phyloP scores from a whole-genome alignment of 768 basidiomycete species.

The Myochromella boudieri region DNA sequence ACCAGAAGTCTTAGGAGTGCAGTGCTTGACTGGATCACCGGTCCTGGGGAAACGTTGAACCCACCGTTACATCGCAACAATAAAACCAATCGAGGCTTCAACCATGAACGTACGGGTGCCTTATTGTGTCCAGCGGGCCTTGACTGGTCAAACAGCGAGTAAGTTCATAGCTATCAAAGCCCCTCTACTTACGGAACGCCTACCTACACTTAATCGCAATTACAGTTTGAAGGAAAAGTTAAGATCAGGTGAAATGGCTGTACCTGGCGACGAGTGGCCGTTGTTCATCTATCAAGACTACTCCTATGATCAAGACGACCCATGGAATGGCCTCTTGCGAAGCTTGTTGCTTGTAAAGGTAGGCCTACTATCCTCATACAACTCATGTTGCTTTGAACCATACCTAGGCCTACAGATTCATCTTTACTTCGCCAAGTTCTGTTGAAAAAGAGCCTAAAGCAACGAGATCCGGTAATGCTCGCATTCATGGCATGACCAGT shows the following conservation, averaged over 20 bases:
- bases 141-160: slow-evolving; percentile 14
- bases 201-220: no score
- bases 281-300: slow-evolving; percentile 20
- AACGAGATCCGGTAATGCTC: no score
- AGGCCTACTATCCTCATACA: neutral
- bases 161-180: neutral
- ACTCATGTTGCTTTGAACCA: neutral
- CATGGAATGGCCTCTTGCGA: slow-evolving; percentile 25
- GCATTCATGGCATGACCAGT: no score
- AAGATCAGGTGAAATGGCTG: slow-evolving; percentile 12
- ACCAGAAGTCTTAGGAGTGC: slow-evolving; percentile 19
- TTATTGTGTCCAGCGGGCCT: slow-evolving; percentile 15
- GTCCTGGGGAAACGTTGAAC: slow-evolving; percentile 10
- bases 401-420: slow-evolving; percentile 25
- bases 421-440: slow-evolving; percentile 31
- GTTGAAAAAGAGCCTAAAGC: slow-evolving; percentile 25
- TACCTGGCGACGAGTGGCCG: slow-evolving; percentile 25
- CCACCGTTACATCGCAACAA: slow-evolving; percentile 11
- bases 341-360: slow-evolving; percentile 22
- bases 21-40: slow-evolving; percentile 24
- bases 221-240: slow-evolving; percentile 10
- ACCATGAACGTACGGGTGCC: slow-evolving; percentile 15
- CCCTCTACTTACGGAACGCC: no score
- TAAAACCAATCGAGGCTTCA: slow-evolving; percentile 11
- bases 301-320: slow-evolving; percentile 21